Evolutionary conservation across 257 asterid species (phyloP), one percentile per base, ranked within the genome.

Genomic region (Solanum phureja): DNA sequence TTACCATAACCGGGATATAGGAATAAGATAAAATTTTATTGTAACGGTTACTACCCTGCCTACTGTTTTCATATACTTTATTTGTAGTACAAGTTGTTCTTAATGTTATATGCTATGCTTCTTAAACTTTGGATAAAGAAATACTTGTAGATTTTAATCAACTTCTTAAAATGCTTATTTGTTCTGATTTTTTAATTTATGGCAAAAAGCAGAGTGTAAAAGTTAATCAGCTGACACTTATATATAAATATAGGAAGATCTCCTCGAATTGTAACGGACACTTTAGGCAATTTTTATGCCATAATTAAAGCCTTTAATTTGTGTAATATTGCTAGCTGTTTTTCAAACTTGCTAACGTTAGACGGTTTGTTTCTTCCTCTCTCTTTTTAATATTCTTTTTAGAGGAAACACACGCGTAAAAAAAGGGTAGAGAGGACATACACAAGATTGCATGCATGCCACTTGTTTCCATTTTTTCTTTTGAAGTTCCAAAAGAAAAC

Each of bases 391-490:
- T 64, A n/a, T 64, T 64, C 18, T 2, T 64, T 64, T 64, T 64
- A 5, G 8, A 64, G 7, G 34, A 11, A 1, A 64, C 4, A 64
- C 72, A 64, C 8, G 18, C 34, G 18, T 64, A n/a, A 24, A 64
- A 11, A 62, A 24, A 0, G 8, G 34, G 19, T 24, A 64, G 18
- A 64, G 34, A 64, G 34, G 34, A 64, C 34, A 64, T 64, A 64
- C 73, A 64, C 13, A 64, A 24, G 73, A 64, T 83, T 91, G 94
- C 98, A 95, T 95, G 98, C 88, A 19, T 64, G 96, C 92, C 95
- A 95, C 94, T 94, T 95, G 84, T 79, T 79, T 24, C 9, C 38
- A 1, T 79, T 77, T 79, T 42, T 34, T 42, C 38, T 24, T 24
- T 8, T 4, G 4, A 64, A n/a, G 72, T 64, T 64, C 72, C 73